A percentile compares a stretch with the other conserved stretches of the same genome.
phyloP scores from a whole-genome alignment of 2,329 filamentous ascomycete genomes.

The Phyllosticta capitalensis region DNA sequence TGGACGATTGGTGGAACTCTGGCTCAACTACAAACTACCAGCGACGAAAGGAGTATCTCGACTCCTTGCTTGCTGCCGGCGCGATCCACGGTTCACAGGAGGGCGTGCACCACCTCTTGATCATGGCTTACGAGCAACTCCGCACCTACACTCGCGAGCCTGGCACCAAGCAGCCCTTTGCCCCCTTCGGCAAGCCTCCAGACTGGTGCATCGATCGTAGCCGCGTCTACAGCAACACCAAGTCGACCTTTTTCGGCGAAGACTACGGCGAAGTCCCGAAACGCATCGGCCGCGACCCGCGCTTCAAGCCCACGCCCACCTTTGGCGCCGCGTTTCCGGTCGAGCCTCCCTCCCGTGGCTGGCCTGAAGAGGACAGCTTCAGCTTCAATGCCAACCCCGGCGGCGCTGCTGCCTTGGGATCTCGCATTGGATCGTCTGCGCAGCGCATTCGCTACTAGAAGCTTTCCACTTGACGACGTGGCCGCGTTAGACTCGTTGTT shows the following conservation, averaged over 20 bases:
- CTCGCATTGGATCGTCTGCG: neutral
- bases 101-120: slow-evolving; percentile 28
- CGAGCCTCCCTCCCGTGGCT: neutral
- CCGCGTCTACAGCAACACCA: slow-evolving; percentile 22
- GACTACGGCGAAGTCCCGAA: slow-evolving; percentile 7
- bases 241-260: slow-evolving; percentile 32
- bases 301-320: slow-evolving; percentile 1
- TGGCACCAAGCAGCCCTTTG: slow-evolving; percentile 26
- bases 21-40: slow-evolving; percentile 14
- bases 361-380: neutral
- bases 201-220: slow-evolving; percentile 31
- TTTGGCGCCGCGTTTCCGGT: neutral
- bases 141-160: slow-evolving; percentile 25
- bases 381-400: neutral
- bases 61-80: slow-evolving; percentile 8
- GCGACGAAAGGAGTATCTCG: slow-evolving; percentile 2
- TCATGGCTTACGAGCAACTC: slow-evolving; percentile 35
- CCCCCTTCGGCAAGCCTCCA: slow-evolving; percentile 28
- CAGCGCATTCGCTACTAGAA: neutral
- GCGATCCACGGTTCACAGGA: slow-evolving; percentile 12
- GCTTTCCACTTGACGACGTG: neutral
- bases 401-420: neutral
- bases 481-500: too few relatives aligned
- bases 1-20: slow-evolving; percentile 32
- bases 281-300: slow-evolving; percentile 10